Base-by-base conservation (phyloP, 352 stramenopile genomes). In the Phytophthora sp. region DNA sequence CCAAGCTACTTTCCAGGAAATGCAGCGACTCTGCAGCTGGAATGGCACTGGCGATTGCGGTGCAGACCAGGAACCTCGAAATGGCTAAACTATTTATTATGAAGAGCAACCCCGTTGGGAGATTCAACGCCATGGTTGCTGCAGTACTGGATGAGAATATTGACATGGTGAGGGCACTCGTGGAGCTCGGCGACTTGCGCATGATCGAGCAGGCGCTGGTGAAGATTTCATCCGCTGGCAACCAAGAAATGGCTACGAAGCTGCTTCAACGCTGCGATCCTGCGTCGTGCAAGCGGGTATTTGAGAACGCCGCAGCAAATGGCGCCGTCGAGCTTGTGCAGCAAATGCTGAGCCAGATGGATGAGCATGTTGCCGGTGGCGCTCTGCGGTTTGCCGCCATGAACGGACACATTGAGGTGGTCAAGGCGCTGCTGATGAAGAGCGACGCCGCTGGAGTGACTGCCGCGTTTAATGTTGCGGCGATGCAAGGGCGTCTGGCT, bases 161-260 rank as follows among this genome's bases (percentile, higher is more conserved):
- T n/a, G 39, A 62, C 8, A 67, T 67, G 39, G 41, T 56, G 2
- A 27, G 11, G 16, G 18, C 26, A 16, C 27, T 67, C 23, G 41
- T 67, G 4, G 39, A 54, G 18, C 4, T 44, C 26, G 51, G 59
- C 2, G 51, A 62, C 15, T 7, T 47, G 12, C 50, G 51, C 3
- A 62, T 56, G 52, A 38, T 67, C 7, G 59, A 67, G 50, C 59
- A 67, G 27, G 59, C 59, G 11, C 18, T 67, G 12, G 51, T 67
- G 8, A 62, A 62, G 50, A 53, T 67, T 36, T 62, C 59, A 2
- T 67, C 41, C 3, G 50, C 30, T 21, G 59, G 59, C 1, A 67
- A 55, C n/a, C 50, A 62, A 7, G 31, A 29, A n/a, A 50, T 67
- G 31, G 50, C 51, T 0, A 38, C 24, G n/a, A 55, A 49, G 26